Percentiles rank a stretch among this genome's conserved stretches.
phyloP scores from a whole-genome alignment of 305 asterid species.

The Fraxinus albicans region DNA sequence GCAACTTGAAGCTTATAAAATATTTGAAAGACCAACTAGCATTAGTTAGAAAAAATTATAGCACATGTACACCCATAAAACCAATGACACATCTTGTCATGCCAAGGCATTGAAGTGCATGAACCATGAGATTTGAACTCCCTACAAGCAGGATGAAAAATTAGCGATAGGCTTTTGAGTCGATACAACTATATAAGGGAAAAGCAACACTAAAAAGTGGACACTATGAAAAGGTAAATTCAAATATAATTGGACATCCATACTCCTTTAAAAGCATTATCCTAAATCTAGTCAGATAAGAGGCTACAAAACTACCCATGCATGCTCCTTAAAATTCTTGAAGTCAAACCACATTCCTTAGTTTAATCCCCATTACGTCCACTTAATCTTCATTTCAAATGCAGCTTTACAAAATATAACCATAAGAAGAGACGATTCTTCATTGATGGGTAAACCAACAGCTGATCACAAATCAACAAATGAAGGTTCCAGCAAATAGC shows the following conservation, averaged over 20 bases:
- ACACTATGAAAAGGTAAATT: neutral
- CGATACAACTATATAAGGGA: neutral
- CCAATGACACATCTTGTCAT: neutral
- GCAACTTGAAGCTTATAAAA: neutral
- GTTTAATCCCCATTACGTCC: neutral
- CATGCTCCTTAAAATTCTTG: neutral
- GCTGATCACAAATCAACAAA: neutral
- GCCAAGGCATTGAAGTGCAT: neutral
- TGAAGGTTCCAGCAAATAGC: neutral
- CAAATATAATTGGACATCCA: neutral
- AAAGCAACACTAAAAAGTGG: neutral
- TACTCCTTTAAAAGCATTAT: neutral
- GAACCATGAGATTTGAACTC: neutral
- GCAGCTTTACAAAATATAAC: neutral
- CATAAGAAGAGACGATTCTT: neutral
- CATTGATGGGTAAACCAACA: neutral
- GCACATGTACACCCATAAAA: neutral
- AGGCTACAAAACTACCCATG: neutral
- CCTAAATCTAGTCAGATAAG: neutral
- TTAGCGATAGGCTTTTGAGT: neutral
- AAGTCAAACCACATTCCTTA: neutral
- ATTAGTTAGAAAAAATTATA: neutral
- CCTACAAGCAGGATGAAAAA: neutral
- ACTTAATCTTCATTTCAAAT: neutral
- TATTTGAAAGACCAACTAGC: neutral